Base-by-base conservation (phyloP, 108 stramenopile species). In the Schizochytrium sp. region DNA sequence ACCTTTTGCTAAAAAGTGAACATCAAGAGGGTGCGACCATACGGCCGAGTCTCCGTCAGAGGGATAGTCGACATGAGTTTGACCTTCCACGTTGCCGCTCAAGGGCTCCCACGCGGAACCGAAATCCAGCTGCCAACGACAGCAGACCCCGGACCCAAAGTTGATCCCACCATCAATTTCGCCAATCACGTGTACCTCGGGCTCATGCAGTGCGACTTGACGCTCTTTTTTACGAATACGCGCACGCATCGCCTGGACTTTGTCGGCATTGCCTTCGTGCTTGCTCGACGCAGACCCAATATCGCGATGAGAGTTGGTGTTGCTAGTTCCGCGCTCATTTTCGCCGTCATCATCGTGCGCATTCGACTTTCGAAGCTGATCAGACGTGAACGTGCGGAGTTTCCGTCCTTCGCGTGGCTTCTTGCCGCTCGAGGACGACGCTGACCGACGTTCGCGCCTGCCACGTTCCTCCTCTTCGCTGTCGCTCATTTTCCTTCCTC, bases 11-110 rank as follows among this genome's bases (percentile, higher is more conserved):
- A 58, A 55, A 58, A 93, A 93, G 83, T 95, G 95, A n/a, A 94
- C 88, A 89, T 95, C 95, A 43, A 95, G 90, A 23, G 95, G 95
- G 88, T 95, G 95, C 53, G 92, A 92, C 93, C 93, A 95, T 21
- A 92, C 91, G 5, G 89, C 89, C 5, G 87, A 87, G 55, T 91
- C 92, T 14, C 60, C 58, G 25, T 91, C 91, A 5, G 60, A 89
- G 34, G 88, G 72, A 45, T 93, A 90, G 28, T 89, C 90, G 59
- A 91, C 92, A n/a, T 95, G 95, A 1, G 95, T 93, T 88, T 95
- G 94, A 19, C 94, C 92, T 34, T 89, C 69, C 5, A 72, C 72
- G 59, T 93, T 91, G 18, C 94, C 94, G 44, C 88, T 88, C 21
- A 94, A 91, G 43, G 92, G 91, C 19, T 93, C 90, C 92, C 93